A percentile compares a stretch with the other conserved stretches of the same genome.
phyloP scores from a whole-genome alignment of 2,329 filamentous ascomycete genomes.

The Tricladium varicosporioides region DNA sequence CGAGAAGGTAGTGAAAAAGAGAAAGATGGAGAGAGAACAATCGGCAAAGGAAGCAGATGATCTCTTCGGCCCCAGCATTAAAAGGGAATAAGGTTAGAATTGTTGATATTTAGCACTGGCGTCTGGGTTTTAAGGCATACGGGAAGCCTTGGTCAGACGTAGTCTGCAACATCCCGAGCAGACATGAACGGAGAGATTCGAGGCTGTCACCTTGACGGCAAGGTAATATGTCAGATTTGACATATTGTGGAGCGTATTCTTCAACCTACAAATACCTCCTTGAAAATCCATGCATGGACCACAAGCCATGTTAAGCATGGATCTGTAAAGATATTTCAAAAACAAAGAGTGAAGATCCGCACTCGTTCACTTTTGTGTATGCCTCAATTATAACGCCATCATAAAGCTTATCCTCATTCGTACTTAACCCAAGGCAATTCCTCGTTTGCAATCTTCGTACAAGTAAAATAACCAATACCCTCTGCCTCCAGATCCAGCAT shows the following conservation, averaged over 20 bases:
- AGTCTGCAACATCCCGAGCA: neutral
- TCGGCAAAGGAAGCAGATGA: constrained; percentile 34
- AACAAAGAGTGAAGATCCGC: no score
- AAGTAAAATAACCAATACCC: constrained; percentile 26
- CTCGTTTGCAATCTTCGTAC: constrained; percentile 18
- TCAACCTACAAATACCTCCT: no score
- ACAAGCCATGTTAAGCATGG: no score
- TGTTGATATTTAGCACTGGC: constrained; percentile 25
- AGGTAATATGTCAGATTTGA: no score
- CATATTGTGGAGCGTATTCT: no score
- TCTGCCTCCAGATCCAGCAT: constrained; percentile 20
- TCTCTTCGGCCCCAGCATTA: constrained; percentile 32
- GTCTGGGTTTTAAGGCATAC: constrained; percentile 24
- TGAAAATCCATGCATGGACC: no score
- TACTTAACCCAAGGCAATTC: constrained; percentile 24
- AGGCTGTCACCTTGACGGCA: no score
- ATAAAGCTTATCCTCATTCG: no score
- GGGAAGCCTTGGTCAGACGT: constrained; percentile 4
- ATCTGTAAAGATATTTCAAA: no score
- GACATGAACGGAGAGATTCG: no score
- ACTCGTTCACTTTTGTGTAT: no score
- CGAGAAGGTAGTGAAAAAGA: constrained; percentile 37
- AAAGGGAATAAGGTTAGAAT: constrained; percentile 10
- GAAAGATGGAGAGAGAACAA: constrained; percentile 42
- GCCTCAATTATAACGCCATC: no score